phyloP scores from a whole-genome alignment of 106 monocot species.

The Dioscorea alata region DNA sequence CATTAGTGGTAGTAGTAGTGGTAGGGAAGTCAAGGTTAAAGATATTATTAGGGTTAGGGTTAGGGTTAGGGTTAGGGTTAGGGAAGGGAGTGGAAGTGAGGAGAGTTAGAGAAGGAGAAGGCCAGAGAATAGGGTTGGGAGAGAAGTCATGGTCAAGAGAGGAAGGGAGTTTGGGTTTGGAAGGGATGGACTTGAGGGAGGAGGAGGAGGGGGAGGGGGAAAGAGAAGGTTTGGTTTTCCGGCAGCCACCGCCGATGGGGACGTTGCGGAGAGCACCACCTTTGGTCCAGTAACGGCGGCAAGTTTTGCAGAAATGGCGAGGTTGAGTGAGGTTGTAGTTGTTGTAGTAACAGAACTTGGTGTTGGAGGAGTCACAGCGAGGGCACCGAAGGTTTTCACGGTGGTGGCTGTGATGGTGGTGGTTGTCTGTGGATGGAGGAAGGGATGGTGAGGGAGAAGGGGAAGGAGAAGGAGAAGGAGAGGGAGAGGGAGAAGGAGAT shows the following conservation, averaged over 20 bases:
- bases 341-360: slow-evolving; percentile 65
- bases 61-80: slow-evolving; percentile 2
- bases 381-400: slow-evolving; percentile 40
- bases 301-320: slow-evolving; percentile 56
- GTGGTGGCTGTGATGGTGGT: neutral
- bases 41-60: neutral
- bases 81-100: slow-evolving; percentile 15
- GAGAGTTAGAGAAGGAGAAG: slow-evolving; percentile 25
- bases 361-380: slow-evolving; percentile 49
- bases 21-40: neutral
- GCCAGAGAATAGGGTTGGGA: slow-evolving; percentile 16
- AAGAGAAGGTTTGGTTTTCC: slow-evolving; percentile 24
- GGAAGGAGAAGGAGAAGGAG: neutral
- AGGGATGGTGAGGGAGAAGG: neutral
- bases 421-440: neutral
- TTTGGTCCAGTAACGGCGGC: slow-evolving; percentile 62
- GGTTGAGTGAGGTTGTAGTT: slow-evolving; percentile 62
- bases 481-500: neutral
- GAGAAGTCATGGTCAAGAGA: neutral
- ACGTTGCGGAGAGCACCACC: slow-evolving; percentile 54
- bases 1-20: slow-evolving; percentile 14
- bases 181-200: neutral
- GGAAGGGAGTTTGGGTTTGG: too few relatives aligned
- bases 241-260: slow-evolving; percentile 51
- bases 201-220: neutral